phyloP scores from a whole-genome alignment of 306 rosid species.

The Herpetospermum pedunculosum region DNA sequence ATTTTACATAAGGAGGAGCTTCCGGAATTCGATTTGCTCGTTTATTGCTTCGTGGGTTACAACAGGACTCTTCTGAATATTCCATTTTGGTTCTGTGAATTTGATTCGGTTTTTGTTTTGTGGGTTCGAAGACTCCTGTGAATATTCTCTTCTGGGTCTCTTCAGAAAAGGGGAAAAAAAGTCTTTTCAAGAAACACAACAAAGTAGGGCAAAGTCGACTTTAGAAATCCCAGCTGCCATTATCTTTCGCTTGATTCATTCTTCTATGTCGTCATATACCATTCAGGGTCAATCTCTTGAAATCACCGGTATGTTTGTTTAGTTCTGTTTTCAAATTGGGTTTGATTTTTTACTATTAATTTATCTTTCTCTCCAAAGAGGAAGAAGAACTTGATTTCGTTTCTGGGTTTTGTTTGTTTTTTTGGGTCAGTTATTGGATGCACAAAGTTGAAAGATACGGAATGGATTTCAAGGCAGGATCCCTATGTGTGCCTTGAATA shows the following conservation, averaged over 20 bases:
- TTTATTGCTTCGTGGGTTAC: neutral
- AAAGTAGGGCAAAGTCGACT: neutral
- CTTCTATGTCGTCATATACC: conserved; percentile 41
- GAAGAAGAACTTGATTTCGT: neutral
- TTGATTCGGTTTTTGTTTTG: neutral
- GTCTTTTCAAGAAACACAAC: neutral
- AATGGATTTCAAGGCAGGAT: conserved; percentile 87
- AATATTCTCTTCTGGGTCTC: neutral
- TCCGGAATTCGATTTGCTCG: neutral
- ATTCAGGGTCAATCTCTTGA: conserved; percentile 69
- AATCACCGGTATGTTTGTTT: conserved; percentile 41
- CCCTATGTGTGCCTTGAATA: conserved; percentile 77
- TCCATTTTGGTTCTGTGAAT: neutral
- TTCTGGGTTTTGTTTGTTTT: neutral
- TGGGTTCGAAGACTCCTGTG: neutral
- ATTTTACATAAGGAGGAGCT: neutral
- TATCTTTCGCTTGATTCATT: neutral
- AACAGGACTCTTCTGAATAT: neutral
- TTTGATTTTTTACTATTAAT: neutral
- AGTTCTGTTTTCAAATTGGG: neutral
- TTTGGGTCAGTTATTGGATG: conserved; percentile 50
- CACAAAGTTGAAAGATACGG: conserved; percentile 65
- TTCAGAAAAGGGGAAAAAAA: neutral
- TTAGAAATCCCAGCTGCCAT: neutral
- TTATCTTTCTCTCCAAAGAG: neutral